Evolutionary conservation across 805 yeast species (phyloP).

Genomic region (Tetrapisispora phaffii): DNA sequence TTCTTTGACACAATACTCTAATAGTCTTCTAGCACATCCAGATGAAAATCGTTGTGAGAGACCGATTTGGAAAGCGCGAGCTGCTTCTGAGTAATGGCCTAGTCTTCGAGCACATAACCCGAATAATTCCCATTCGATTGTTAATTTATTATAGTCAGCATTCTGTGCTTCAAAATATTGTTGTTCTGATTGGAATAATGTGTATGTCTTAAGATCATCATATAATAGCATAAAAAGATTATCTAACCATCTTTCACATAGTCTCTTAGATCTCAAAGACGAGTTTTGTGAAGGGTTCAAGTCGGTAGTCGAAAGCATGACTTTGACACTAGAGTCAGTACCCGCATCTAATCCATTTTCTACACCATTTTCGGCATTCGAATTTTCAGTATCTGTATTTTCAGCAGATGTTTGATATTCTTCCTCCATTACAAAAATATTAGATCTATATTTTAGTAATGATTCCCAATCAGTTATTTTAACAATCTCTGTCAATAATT

Average conservation of each 20-base stretch:
- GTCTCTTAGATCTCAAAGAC: conserved; percentile 49
- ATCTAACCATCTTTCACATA: conserved; percentile 75
- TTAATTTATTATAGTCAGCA: conserved; percentile 61
- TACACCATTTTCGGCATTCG: not conserved
- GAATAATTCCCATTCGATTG: conserved; percentile 86
- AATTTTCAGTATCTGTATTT: not conserved
- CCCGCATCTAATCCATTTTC: not conserved
- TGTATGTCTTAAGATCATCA: conserved; percentile 71
- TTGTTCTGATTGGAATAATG: conserved; percentile 88
- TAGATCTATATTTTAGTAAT: conserved; percentile 46
- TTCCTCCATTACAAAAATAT: conserved; percentile 60
- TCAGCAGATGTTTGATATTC: conserved; percentile 35
- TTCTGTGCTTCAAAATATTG: conserved; percentile 85
- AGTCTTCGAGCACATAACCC: conserved; percentile 81
- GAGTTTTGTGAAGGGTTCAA: conserved; percentile 6
- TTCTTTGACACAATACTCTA: conserved; percentile 54
- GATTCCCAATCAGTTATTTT: conserved; percentile 68
- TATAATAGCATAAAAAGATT: conserved; percentile 59
- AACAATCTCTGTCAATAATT: conserved; percentile 52
- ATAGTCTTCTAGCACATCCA: conserved; percentile 61
- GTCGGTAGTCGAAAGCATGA: conserved; percentile 1
- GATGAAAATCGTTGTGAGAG: conserved; percentile 70
- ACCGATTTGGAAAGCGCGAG: conserved; percentile 70
- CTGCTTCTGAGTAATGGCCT: conserved; percentile 80
- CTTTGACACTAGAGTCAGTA: not conserved